Evolutionary conservation across 305 asterid genomes (phyloP).

Genomic region (Fraxinus sp.): DNA sequence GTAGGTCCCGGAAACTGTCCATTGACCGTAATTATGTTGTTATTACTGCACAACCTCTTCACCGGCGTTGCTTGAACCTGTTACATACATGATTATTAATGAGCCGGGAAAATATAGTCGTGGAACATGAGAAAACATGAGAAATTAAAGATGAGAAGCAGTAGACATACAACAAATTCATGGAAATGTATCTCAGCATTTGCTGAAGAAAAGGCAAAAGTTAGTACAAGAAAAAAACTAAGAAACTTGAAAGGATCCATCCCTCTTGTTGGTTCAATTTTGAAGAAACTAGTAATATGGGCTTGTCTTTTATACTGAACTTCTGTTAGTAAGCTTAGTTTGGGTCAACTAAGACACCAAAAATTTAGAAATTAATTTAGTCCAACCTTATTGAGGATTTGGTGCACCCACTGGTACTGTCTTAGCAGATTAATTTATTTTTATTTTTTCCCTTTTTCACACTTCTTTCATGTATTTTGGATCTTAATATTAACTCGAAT

Average conservation of each 20-base stretch:
- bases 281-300: background rate
- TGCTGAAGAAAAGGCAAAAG: slow-evolving; percentile 23
- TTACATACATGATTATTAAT: background rate
- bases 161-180: slow-evolving; percentile 34
- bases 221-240: slow-evolving; percentile 22
- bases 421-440: background rate
- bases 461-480: background rate
- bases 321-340: background rate
- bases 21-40: slow-evolving; percentile 34
- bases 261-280: background rate
- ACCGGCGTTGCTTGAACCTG: slow-evolving; percentile 33
- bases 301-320: background rate
- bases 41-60: slow-evolving; percentile 35
- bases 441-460: background rate
- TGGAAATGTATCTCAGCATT: slow-evolving; percentile 36
- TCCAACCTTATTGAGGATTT: slow-evolving; percentile 33
- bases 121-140: background rate
- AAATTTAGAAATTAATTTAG: slow-evolving; percentile 7
- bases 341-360: slow-evolving; percentile 12
- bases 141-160: background rate
- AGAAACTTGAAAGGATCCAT: slow-evolving; percentile 7
- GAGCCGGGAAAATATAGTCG: background rate
- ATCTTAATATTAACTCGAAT: background rate
- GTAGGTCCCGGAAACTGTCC: slow-evolving; percentile 47
- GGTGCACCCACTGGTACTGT: slow-evolving; percentile 34